phyloP scores from a whole-genome alignment of 768 basidiomycete genomes.

The Podaxis carcinomalis region DNA sequence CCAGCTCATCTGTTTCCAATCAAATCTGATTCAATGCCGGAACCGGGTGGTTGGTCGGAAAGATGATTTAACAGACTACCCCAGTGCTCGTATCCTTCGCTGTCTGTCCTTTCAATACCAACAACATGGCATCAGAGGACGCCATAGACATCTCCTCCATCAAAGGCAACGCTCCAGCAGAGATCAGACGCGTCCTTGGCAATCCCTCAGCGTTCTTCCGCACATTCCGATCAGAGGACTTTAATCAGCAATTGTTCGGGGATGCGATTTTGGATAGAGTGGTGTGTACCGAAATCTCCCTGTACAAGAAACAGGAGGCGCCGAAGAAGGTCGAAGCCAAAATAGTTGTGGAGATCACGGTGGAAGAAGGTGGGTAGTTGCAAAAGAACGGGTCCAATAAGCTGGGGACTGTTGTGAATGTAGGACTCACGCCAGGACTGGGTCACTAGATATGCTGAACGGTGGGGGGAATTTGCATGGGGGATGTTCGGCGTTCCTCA shows the following conservation, averaged over 20 bases:
- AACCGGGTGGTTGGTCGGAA: neutral
- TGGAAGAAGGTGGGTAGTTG: slow-evolving; percentile 33
- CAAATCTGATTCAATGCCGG: neutral
- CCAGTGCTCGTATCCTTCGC: neutral
- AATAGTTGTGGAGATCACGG: slow-evolving; percentile 37
- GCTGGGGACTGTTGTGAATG: neutral
- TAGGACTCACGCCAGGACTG: neutral
- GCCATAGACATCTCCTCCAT: neutral
- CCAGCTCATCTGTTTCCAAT: neutral
- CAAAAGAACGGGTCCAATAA: neutral
- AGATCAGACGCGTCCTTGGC: slow-evolving; percentile 20
- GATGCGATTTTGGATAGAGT: slow-evolving; percentile 22
- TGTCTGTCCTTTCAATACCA: neutral
- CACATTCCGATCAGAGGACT: slow-evolving; percentile 9
- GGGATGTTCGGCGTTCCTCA: slow-evolving; percentile 48
- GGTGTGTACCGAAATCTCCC: slow-evolving; percentile 32
- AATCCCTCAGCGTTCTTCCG: slow-evolving; percentile 15
- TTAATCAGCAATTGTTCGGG: slow-evolving; percentile 17
- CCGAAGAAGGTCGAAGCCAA: slow-evolving; percentile 35
- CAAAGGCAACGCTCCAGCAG: slow-evolving; percentile 20
- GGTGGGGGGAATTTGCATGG: slow-evolving; percentile 45
- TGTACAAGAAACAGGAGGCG: slow-evolving; percentile 37
- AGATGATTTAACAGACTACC: neutral
- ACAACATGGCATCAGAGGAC: slow-evolving; percentile 4
- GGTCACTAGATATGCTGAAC: slow-evolving; percentile 50